Evolutionary conservation across 768 basidiomycete genomes (phyloP), one percentile per base, ranked within the genome.

Genomic region (Lyophyllum shimeji): DNA sequence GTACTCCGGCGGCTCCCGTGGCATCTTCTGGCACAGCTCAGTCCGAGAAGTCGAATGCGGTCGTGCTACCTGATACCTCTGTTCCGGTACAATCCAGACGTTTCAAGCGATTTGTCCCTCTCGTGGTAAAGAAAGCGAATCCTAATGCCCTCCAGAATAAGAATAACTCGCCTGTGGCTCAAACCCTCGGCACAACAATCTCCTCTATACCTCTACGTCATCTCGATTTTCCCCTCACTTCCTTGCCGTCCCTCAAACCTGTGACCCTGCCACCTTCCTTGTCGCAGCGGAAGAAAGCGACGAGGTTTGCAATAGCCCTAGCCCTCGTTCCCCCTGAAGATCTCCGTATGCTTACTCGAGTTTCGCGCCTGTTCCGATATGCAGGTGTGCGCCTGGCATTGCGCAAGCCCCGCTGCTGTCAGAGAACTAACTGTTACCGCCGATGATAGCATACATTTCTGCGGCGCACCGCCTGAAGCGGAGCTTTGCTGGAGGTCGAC

Each of bases 321-420:
- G 80, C 80, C 55, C 71, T 68, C 5, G 68, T 89, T 2, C 70
- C 74, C 4, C 60, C 72, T 7, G 50, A 64, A 48, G 83, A 85
- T 49, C 70, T 86, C 6, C 57, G 54, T 6, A 63, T 64, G 23
- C 84, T 85, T 53, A 63, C 67, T n/a, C 67, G 77, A 27, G 85
- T 85, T 13, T 89, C 85, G 12, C 79, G 79, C 51, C 74, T 78
- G 34, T 78, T 89, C 62, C 79, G 86, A 47, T 86, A 87, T 67
- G 83, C 86, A 69, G 82, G 86, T 84, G 63, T 60, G 68, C 29
- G 37, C 54, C 25, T 15, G 63, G 58, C 40, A 56, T 59, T 54
- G 21, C 21, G 2, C 21, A 18, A 20, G 5, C 20, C 43, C 11
- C 3, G 11, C 60, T 57, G 55, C 59, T 55, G 60, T 18, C 42